These are phyloP conservation scores for Thalassiosira gravida DNA, from an alignment of 352 stramenopile genomes.

Conservation along the genomic window DNA sequence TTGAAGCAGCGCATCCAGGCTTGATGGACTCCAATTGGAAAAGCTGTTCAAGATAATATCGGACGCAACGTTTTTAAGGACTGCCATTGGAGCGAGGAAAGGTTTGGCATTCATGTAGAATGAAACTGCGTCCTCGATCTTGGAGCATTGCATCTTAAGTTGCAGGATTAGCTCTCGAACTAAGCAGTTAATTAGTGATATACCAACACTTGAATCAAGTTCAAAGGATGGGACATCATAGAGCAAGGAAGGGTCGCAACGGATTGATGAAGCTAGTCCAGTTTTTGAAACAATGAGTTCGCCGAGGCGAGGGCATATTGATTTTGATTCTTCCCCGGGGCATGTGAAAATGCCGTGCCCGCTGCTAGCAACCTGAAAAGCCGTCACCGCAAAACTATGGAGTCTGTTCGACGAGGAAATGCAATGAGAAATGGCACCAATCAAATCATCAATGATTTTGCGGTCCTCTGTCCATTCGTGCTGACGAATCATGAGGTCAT, in stretches of 20 bases:
- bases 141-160: constrained; percentile 15
- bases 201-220: neutral
- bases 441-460: constrained; percentile 8
- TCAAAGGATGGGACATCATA: constrained; percentile 1
- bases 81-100: neutral
- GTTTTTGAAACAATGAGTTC: constrained; percentile 23
- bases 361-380: constrained; percentile 35
- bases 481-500: constrained; percentile 11
- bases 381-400: constrained; percentile 11
- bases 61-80: constrained; percentile 10
- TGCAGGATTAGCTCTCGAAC: constrained; percentile 12
- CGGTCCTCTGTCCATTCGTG: neutral
- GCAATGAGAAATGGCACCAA: constrained; percentile 7
- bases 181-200: constrained; percentile 25
- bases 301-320: neutral
- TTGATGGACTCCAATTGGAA: constrained; percentile 37
- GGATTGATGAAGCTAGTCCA: constrained; percentile 32
- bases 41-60: constrained; percentile 39
- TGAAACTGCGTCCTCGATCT: constrained; percentile 37
- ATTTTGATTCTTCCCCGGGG: constrained; percentile 7
- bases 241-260: constrained; percentile 1
- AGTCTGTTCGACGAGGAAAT: neutral
- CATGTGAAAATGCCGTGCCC: constrained; percentile 27
- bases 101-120: constrained; percentile 10
- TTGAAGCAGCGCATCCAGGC: constrained; percentile 23